Conservation (phyloP, 1,139 yeast genomes). For the Hyphopichia buzzinii region DNA sequence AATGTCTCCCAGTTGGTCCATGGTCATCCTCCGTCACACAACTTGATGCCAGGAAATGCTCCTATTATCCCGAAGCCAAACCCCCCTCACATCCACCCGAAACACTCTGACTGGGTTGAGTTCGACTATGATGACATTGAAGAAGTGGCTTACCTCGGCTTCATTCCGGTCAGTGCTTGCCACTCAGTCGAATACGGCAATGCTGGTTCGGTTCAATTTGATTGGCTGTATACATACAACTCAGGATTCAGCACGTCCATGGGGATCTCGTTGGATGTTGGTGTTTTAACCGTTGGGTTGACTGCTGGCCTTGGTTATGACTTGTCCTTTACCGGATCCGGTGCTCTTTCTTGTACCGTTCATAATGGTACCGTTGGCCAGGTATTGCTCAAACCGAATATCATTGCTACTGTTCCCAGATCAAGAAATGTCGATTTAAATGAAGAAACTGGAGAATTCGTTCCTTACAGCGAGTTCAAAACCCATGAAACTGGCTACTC, state of each 20-base stretch:
- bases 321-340: constrained; percentile 9
- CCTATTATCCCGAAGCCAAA: too few species aligned
- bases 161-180: constrained; percentile 22
- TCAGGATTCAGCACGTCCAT: neutral
- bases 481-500: constrained; percentile 9
- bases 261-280: constrained; percentile 1
- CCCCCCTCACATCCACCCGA: too few species aligned
- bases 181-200: constrained; percentile 22
- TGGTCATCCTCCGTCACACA: too few species aligned
- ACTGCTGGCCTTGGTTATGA: constrained; percentile 8
- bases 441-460: constrained; percentile 9
- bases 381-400: constrained; percentile 19
- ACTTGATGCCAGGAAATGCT: too few species aligned
- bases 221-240: constrained; percentile 7
- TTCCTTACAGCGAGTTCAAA: constrained; percentile 12
- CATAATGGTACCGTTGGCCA: constrained; percentile 20
- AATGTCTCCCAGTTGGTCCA: too few species aligned
- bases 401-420: constrained; percentile 9
- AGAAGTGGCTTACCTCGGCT: constrained; percentile 15
- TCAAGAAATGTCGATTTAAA: constrained; percentile 14
- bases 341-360: constrained; percentile 15
- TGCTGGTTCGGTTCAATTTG: constrained; percentile 17
- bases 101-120: constrained; percentile 23
- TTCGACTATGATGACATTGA: constrained; percentile 8
- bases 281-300: constrained; percentile 7